Base-by-base conservation (phyloP, 1,284 basidiomycete genomes). In the Stereum hirsutum region DNA sequence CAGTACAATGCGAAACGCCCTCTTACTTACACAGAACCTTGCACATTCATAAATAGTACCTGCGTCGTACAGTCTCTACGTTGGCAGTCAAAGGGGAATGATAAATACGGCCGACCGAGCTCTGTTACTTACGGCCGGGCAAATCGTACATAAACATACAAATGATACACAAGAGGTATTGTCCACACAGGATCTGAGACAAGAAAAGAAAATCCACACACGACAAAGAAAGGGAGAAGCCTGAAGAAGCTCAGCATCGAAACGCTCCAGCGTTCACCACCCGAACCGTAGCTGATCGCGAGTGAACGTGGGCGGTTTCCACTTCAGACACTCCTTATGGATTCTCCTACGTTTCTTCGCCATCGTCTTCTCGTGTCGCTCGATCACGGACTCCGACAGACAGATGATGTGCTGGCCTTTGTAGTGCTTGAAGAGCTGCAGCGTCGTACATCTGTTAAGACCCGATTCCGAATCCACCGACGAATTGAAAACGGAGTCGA, bases 361-460 rank as follows among this genome's bases (percentile, higher is more conserved):
- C 65, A 77, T 79, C 27, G 80, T 73, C 62, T 90, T 92, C 61
- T 87, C 81, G 63, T 97, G 85, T 58, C 92, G 85, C 58, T 95
- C 93, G 43, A 98, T 74, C 24, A 97, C 83, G 17, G 86, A 78
- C 51, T 96, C 92, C 37, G 91, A 91, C 33, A 99, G 73, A 60
- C 86, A 91, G 50, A 99, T 89, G 51, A 95, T 84, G 63, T 99
- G 91, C 55, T 90, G 86, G 17, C 92, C 93, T 59, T 96, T 95
- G 72, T 89, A 92, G 59, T 93, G 92, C 59, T 96, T 96, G 69
- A 99, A 91, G 54, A 99, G 74, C 63, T 95, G 92, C 46, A 97
- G 67, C 15, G 92, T 92, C 60, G 89, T 91, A 61, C 93, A 95
- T 28, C 91, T 95, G 50, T 34, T 41, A 33, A 17, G 10, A n/a